These are phyloP conservation scores for Sanghuangporus weigelae DNA, from an alignment of 1,284 basidiomycete genomes.

Conservation along the genomic window DNA sequence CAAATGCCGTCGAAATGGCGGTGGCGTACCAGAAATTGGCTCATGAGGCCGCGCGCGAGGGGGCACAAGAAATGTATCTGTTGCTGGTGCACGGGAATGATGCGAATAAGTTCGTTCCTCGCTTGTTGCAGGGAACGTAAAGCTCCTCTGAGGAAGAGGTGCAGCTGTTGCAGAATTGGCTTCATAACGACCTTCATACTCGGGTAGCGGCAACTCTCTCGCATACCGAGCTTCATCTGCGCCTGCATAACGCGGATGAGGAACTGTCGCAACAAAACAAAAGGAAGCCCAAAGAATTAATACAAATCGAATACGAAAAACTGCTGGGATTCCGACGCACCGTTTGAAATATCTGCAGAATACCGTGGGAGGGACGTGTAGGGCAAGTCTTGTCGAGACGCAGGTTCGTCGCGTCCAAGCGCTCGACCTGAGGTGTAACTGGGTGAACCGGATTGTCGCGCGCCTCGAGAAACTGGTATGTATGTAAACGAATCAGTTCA, in stretches of 20 bases:
- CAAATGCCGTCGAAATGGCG: neutral
- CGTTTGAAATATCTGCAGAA: neutral
- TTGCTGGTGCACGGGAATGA: neutral
- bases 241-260: neutral
- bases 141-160: neutral
- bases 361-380: slow-evolving; percentile 14
- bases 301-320: neutral
- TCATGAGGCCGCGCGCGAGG: neutral
- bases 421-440: neutral
- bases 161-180: neutral
- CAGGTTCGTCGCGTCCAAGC: neutral
- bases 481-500: neutral
- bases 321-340: neutral
- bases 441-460: neutral
- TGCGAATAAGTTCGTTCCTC: neutral
- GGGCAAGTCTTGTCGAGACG: neutral
- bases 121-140: slow-evolving; percentile 1
- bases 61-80: neutral
- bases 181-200: neutral
- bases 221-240: neutral
- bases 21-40: neutral
- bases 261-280: neutral
- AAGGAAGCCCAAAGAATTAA: neutral
- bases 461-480: neutral
- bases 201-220: neutral